Conservation (phyloP, 1,284 basidiomycete genomes). For the Meripilus lineatus region DNA sequence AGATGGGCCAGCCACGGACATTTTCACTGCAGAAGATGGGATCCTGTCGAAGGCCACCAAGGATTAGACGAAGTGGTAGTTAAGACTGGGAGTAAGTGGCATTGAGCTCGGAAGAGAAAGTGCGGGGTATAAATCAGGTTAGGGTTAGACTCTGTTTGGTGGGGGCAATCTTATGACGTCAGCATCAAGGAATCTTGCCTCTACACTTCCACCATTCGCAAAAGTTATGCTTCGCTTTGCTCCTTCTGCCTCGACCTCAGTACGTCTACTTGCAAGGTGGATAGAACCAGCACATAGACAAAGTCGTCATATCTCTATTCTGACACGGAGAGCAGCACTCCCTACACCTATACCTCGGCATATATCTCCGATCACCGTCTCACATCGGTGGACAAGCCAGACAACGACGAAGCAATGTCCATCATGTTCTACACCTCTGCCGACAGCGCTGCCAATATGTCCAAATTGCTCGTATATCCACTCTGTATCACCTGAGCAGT, state of each 20-base stretch:
- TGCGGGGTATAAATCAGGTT: background rate
- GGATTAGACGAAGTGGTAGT: too few relatives aligned
- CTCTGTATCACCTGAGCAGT: constrained; percentile 42
- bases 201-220: too few relatives aligned
- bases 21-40: background rate
- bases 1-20: background rate
- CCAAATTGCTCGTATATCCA: constrained; percentile 60
- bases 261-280: too few relatives aligned
- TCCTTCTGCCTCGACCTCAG: too few relatives aligned
- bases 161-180: background rate
- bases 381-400: too few relatives aligned
- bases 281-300: too few relatives aligned
- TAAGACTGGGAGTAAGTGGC: background rate
- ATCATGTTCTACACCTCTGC: constrained; percentile 52
- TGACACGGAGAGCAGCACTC: too few relatives aligned
- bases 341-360: background rate
- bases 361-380: background rate
- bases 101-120: background rate
- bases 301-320: too few relatives aligned
- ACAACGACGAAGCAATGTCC: constrained; percentile 43
- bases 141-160: too few relatives aligned
- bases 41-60: background rate
- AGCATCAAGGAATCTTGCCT: too few relatives aligned
- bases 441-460: constrained; percentile 65
- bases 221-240: too few relatives aligned